phyloP scores from a whole-genome alignment of 768 basidiomycete genomes.

The Cystofilobasidium capitatum region DNA sequence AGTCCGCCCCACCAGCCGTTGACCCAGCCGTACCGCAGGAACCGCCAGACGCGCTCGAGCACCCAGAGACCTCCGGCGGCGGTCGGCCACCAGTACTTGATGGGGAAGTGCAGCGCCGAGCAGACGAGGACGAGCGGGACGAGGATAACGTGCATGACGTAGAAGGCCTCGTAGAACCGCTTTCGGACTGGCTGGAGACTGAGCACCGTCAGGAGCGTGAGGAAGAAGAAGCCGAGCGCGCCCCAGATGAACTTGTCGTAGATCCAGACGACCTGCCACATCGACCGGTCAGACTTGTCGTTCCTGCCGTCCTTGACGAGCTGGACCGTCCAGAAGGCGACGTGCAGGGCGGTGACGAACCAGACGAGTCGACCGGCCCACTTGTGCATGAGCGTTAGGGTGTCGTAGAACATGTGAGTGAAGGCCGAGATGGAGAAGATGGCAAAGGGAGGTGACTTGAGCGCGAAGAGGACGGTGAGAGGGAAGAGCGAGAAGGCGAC shows the following conservation, averaged over 20 bases:
- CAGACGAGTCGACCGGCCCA: constrained; percentile 65
- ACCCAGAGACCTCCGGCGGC: constrained; percentile 54
- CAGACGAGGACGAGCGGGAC: constrained; percentile 54
- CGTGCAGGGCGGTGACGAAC: constrained; percentile 53
- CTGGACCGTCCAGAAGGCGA: constrained; percentile 60
- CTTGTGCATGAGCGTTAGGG: constrained; percentile 59
- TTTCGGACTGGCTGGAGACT: constrained; percentile 50
- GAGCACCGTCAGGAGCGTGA: constrained; percentile 50
- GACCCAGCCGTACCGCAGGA: constrained; percentile 49
- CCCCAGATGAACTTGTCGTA: constrained; percentile 58
- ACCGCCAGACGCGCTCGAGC: constrained; percentile 53
- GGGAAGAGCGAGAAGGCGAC: constrained; percentile 66
- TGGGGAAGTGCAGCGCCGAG: constrained; percentile 59
- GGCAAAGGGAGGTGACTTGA: constrained; percentile 62
- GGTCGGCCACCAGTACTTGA: constrained; percentile 60
- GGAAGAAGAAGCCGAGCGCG: constrained; percentile 47
- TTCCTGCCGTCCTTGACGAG: constrained; percentile 48
- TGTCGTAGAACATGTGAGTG: constrained; percentile 63
- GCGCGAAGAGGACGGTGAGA: constrained; percentile 57
- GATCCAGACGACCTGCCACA: constrained; percentile 48
- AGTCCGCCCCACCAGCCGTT: constrained; percentile 49
- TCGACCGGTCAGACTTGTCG: constrained; percentile 41
- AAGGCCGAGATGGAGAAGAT: constrained; percentile 56
- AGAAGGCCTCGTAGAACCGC: constrained; percentile 53
- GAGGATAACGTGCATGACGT: constrained; percentile 54